These are phyloP conservation scores for Goniomonas avonlea DNA, from an alignment of 78 protist genomes.

Conservation along the genomic window DNA sequence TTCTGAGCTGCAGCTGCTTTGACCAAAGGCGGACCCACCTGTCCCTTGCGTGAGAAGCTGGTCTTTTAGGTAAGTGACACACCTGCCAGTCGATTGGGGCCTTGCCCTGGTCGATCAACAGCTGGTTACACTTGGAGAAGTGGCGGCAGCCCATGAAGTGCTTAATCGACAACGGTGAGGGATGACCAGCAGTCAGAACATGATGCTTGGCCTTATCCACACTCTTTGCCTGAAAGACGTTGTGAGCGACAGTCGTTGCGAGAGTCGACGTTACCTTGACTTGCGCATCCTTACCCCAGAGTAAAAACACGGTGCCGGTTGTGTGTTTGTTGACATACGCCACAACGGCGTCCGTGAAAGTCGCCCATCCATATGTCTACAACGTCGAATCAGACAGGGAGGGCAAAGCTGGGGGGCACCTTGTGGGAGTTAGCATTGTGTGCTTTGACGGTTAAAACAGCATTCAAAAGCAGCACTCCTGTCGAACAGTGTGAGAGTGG, in stretches of 20 bases:
- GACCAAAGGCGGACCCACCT: too few relatives aligned
- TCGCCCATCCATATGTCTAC: neutral
- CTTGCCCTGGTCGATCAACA: neutral
- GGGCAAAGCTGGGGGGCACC: neutral
- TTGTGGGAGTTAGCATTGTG: neutral
- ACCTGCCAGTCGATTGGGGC: constrained; percentile 5
- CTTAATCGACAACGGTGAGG: constrained; percentile 16
- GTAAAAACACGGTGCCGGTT: neutral
- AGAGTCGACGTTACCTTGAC: neutral
- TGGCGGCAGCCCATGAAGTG: constrained; percentile 28
- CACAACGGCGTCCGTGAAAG: constrained; percentile 13
- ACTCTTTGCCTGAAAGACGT: neutral
- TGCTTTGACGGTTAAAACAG: neutral
- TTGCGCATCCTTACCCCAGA: neutral
- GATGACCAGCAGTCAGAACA: constrained; percentile 13
- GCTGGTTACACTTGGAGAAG: constrained; percentile 5
- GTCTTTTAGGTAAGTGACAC: too few relatives aligned
- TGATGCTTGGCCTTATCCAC: neutral
- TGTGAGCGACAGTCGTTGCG: too few relatives aligned
- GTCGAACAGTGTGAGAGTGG: constrained; percentile 5
- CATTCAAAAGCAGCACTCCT: neutral
- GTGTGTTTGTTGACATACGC: neutral
- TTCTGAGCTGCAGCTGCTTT: too few relatives aligned
- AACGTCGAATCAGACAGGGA: too few relatives aligned
- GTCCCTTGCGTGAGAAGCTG: too few relatives aligned